Percentiles rank a stretch among this genome's conserved stretches.
Conservation (phyloP, 169 alveolate species). For the Perkinsus marinus region DNA sequence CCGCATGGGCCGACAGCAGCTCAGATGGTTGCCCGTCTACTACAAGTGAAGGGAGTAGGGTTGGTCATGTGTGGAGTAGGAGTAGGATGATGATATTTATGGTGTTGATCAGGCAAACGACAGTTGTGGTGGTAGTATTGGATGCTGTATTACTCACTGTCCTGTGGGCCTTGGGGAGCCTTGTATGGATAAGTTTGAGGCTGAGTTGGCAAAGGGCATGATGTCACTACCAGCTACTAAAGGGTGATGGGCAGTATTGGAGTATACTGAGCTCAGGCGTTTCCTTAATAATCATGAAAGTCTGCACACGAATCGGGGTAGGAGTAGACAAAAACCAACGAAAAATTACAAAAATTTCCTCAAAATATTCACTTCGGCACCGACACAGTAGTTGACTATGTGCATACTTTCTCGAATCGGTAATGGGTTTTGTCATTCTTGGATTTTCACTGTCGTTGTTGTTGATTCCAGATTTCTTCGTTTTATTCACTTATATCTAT, state of each 20-base stretch:
- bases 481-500: too few species aligned
- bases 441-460: too few species aligned
- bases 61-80: not conserved
- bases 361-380: too few species aligned
- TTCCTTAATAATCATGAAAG: too few species aligned
- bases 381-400: too few species aligned
- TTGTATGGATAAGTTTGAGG: constrained; percentile 47
- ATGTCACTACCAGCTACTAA: constrained; percentile 50
- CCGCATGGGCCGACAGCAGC: constrained; percentile 41
- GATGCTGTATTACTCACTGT: constrained; percentile 25
- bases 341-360: too few species aligned
- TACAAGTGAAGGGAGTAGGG: not conserved
- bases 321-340: too few species aligned
- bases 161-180: constrained; percentile 58
- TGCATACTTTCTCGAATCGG: too few species aligned
- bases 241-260: constrained; percentile 26
- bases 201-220: constrained; percentile 49
- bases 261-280: too few species aligned
- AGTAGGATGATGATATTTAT: not conserved
- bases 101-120: not conserved
- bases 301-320: too few species aligned
- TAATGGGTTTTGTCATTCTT: too few species aligned
- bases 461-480: too few species aligned
- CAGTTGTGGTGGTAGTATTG: constrained; percentile 31
- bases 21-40: constrained; percentile 26